Percentiles rank a stretch among this genome's conserved stretches.
phyloP scores from a whole-genome alignment of 2,329 filamentous ascomycete genomes.

The Rachicladosporium sp. region DNA sequence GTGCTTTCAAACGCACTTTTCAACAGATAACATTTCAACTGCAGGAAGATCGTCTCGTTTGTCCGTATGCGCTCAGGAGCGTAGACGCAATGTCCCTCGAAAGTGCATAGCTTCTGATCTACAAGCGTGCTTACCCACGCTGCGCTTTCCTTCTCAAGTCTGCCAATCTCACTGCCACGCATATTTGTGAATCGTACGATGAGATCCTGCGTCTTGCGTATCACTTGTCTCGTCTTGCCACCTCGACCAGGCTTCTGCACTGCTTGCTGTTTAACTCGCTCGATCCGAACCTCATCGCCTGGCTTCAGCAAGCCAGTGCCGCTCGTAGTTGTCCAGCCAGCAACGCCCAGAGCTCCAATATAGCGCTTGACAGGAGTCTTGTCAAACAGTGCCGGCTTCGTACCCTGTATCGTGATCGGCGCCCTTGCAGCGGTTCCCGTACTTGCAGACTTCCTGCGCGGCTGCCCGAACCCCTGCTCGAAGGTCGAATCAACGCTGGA shows the following conservation, averaged over 20 bases:
- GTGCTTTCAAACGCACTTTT: constrained; percentile 58
- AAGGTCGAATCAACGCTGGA: too few species aligned
- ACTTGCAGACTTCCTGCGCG: too few species aligned
- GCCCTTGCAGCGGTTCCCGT: too few species aligned
- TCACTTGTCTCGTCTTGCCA: constrained; percentile 34
- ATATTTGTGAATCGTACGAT: constrained; percentile 82
- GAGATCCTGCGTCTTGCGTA: constrained; percentile 62
- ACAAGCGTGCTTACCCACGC: constrained; percentile 86
- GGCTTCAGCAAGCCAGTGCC: constrained; percentile 64
- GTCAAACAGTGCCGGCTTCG: constrained; percentile 10
- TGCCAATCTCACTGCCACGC: constrained; percentile 69
- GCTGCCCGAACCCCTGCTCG: too few species aligned
- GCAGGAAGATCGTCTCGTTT: constrained; percentile 89
- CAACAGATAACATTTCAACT: constrained; percentile 67
- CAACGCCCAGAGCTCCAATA: constrained; percentile 81
- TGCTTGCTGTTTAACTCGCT: constrained; percentile 65
- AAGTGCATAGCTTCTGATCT: constrained; percentile 77
- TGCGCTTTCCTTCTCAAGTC: constrained; percentile 74
- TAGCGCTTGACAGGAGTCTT: constrained; percentile 54
- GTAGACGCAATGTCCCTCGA: constrained; percentile 81
- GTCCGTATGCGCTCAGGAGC: constrained; percentile 73
- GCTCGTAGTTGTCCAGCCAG: constrained; percentile 83
- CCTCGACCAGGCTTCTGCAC: constrained; percentile 30
- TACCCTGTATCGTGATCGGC: too few species aligned
- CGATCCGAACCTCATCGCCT: constrained; percentile 73